Percentiles rank a stretch among this genome's conserved stretches.
phyloP scores from a whole-genome alignment of 1,139 yeast genomes.

The Yamadazyma kanchanaburiensis region DNA sequence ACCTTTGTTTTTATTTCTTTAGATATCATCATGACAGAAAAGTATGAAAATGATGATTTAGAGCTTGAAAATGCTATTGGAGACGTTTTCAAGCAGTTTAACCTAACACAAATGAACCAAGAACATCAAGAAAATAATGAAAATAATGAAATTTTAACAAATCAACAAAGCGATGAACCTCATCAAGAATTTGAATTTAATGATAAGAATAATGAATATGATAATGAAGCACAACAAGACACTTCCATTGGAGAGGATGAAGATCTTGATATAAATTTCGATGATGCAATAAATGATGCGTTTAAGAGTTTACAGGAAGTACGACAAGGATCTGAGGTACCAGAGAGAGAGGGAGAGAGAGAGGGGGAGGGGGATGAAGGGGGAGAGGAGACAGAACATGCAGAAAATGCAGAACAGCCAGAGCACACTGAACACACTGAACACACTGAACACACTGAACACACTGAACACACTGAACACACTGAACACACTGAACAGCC shows the following conservation, averaged over 20 bases:
- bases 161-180: conserved; percentile 7
- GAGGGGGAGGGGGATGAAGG: too few relatives aligned
- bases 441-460: conserved; percentile 1
- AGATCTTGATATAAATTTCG: conserved; percentile 21
- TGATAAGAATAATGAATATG: conserved; percentile 1
- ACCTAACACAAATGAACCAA: conserved; percentile 8
- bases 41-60: conserved; percentile 13
- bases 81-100: conserved; percentile 33
- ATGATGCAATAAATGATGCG: conserved; percentile 30
- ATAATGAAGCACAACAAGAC: conserved; percentile 6
- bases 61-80: conserved; percentile 37
- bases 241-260: too few relatives aligned
- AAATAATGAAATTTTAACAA: conserved; percentile 1
- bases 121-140: conserved; percentile 1
- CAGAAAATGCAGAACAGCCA: too few relatives aligned
- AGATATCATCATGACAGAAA: conserved; percentile 7
- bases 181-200: conserved; percentile 20
- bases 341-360: too few relatives aligned
- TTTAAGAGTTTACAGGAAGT: conserved; percentile 14
- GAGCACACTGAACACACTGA: conserved; percentile 1
- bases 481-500: too few relatives aligned
- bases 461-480: too few relatives aligned
- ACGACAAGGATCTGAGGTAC: conserved; percentile 2
- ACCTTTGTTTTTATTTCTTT: conserved; percentile 3
- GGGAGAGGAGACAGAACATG: too few relatives aligned